Conservation (phyloP, 2,329 filamentous ascomycete genomes). For the Fusarium stilboides region DNA sequence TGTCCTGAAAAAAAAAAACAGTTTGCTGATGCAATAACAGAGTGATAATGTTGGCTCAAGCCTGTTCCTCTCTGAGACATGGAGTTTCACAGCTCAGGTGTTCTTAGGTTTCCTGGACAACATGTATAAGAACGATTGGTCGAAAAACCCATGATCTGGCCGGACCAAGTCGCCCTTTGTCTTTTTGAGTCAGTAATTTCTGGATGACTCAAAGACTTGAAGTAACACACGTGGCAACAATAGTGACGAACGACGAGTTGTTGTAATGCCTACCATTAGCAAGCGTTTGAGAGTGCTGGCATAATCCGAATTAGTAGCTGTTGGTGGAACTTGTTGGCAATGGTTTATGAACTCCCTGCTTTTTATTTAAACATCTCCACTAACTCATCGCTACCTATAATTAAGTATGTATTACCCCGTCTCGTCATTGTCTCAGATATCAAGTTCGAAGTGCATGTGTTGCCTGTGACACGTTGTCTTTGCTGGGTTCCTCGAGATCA, state of each 20-base stretch:
- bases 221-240: not conserved
- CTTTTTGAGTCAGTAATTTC: not conserved
- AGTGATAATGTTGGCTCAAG: not conserved
- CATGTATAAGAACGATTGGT: not conserved
- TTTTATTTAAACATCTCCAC: not conserved
- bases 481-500: not conserved
- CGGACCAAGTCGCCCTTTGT: not conserved
- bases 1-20: not conserved
- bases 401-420: too few species aligned
- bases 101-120: not conserved
- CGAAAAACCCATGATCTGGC: not conserved
- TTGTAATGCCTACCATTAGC: not conserved
- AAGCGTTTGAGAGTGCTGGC: too few species aligned
- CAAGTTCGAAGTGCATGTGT: not conserved
- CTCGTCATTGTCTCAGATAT: too few species aligned
- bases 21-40: not conserved
- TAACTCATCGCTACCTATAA: not conserved
- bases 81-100: not conserved
- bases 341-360: not conserved
- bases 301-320: not conserved
- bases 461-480: constrained; percentile 1
- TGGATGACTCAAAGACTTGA: not conserved
- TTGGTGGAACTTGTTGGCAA: not conserved
- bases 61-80: not conserved
- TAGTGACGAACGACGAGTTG: not conserved